Evolutionary conservation across 805 yeast species (phyloP).

Genomic region (Zygotorulaspora sp.): DNA sequence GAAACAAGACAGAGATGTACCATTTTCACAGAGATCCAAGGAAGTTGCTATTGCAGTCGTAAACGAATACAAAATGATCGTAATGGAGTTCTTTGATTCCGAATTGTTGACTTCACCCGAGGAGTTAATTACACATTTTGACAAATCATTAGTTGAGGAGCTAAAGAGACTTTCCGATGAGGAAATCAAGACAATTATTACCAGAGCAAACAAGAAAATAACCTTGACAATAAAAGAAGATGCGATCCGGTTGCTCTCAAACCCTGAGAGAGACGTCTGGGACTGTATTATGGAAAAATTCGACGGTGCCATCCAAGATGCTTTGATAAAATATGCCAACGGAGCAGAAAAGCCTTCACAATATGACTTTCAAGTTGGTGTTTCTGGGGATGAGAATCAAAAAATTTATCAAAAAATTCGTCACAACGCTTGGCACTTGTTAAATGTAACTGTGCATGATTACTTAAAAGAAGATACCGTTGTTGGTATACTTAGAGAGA

Average conservation of each 20-base stretch:
- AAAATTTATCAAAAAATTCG: constrained; percentile 43
- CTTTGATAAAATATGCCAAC: constrained; percentile 32
- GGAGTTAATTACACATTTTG: constrained; percentile 10
- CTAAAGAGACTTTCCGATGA: constrained; percentile 35
- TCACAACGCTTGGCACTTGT: constrained; percentile 58
- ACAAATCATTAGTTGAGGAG: constrained; percentile 28
- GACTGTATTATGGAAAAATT: constrained; percentile 49
- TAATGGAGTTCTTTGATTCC: constrained; percentile 34
- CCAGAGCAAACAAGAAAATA: constrained; percentile 45
- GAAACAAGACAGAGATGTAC: constrained; percentile 28
- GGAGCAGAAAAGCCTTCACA: constrained; percentile 20
- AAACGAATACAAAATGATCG: constrained; percentile 14
- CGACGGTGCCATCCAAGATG: constrained; percentile 30
- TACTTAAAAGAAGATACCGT: constrained; percentile 63
- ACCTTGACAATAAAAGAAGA: constrained; percentile 46
- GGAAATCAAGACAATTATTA: constrained; percentile 42
- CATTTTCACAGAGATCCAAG: constrained; percentile 34
- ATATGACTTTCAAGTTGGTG: constrained; percentile 66
- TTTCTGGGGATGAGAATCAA: constrained; percentile 39
- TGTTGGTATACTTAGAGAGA: constrained; percentile 61
- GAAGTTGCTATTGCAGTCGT: constrained; percentile 30
- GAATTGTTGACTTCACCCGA: constrained; percentile 11
- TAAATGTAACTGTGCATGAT: constrained; percentile 56
- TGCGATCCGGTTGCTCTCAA: constrained; percentile 44
- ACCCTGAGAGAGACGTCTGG: constrained; percentile 57